phyloP scores from a whole-genome alignment of 2,329 filamentous ascomycete species.

The Blastomyces parvus region DNA sequence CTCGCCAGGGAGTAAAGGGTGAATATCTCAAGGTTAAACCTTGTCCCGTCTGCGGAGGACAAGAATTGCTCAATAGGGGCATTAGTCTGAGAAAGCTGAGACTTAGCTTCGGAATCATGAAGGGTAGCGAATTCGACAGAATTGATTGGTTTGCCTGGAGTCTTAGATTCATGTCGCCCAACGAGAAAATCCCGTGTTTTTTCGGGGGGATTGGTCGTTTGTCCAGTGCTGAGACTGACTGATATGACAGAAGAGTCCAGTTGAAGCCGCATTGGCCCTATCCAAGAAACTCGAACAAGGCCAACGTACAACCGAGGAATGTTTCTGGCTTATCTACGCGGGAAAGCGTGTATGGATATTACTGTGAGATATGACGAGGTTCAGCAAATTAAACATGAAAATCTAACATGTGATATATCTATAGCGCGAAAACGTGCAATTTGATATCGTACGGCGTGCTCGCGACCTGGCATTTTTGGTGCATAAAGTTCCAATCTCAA shows the following conservation, averaged over 20 bases:
- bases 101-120: not conserved
- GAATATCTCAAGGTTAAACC: not conserved
- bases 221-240: not conserved
- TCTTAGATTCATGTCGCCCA: not conserved
- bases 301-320: not conserved
- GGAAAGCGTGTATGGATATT: not conserved
- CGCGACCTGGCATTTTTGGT: not conserved
- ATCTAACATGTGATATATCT: too few relatives aligned
- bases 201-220: too few relatives aligned
- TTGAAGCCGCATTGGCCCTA: not conserved
- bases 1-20: not conserved
- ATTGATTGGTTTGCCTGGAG: not conserved
- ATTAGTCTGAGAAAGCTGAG: not conserved
- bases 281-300: not conserved
- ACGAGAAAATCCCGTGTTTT: not conserved
- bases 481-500: not conserved
- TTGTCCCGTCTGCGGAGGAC: not conserved
- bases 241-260: too few relatives aligned
- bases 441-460: not conserved
- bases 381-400: too few relatives aligned
- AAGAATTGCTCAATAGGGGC: not conserved
- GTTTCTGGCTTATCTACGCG: not conserved
- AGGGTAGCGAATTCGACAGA: not conserved
- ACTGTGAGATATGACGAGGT: too few relatives aligned
- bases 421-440: not conserved